These are phyloP conservation scores for Favolaschia claudopus DNA, from an alignment of 768 basidiomycete genomes.

Conservation along the genomic window DNA sequence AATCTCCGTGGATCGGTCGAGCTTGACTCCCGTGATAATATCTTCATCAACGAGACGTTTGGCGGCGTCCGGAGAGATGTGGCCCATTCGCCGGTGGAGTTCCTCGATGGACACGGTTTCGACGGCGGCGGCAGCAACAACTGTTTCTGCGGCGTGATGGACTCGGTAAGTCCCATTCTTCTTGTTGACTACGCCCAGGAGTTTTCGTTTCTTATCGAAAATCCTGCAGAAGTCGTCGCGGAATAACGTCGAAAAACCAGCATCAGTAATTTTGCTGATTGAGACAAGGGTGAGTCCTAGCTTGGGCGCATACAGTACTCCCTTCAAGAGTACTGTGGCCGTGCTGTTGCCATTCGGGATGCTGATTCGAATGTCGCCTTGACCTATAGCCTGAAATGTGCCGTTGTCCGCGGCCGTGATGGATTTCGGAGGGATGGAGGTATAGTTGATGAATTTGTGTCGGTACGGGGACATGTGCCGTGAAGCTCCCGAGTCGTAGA, in stretches of 20 bases:
- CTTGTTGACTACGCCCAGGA: slow-evolving; percentile 13
- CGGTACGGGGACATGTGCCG: slow-evolving; percentile 44
- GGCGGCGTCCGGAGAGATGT: slow-evolving; percentile 32
- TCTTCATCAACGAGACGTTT: slow-evolving; percentile 33
- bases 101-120: slow-evolving; percentile 27
- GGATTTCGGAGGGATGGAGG: slow-evolving; percentile 30
- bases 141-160: not conserved
- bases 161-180: slow-evolving; percentile 21
- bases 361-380: slow-evolving; percentile 37
- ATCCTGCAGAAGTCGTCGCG: slow-evolving; percentile 33
- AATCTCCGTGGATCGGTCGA: slow-evolving; percentile 29
- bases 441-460: slow-evolving; percentile 38
- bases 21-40: slow-evolving; percentile 35
- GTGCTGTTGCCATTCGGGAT: slow-evolving; percentile 32
- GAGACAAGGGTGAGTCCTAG: slow-evolving; percentile 43
- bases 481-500: slow-evolving; percentile 46
- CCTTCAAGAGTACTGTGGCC: slow-evolving; percentile 33
- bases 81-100: slow-evolving; percentile 38
- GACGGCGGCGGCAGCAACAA: slow-evolving; percentile 3
- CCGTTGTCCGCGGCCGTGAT: slow-evolving; percentile 41
- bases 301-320: slow-evolving; percentile 39
- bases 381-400: slow-evolving; percentile 38
- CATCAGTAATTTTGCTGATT: slow-evolving; percentile 36
- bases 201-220: slow-evolving; percentile 16
- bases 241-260: slow-evolving; percentile 33